A percentile compares a stretch with the other conserved stretches of the same genome.
Evolutionary conservation across 495 filamentous ascomycete species (phyloP).

Genomic region (Penicillium atrosanguineum): DNA sequence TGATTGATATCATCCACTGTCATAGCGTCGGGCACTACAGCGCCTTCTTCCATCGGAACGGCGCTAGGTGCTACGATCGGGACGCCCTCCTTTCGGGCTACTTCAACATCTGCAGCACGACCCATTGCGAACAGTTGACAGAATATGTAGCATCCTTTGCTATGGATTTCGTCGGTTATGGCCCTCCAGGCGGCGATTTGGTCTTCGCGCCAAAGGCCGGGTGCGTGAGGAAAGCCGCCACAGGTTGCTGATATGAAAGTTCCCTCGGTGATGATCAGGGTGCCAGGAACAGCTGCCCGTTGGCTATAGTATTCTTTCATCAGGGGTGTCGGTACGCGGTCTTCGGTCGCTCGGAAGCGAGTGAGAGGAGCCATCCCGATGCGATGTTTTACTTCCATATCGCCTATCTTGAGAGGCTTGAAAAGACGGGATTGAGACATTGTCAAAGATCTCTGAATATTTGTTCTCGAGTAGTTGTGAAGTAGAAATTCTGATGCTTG

Average conservation of each 20-base stretch:
- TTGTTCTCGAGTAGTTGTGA: neutral
- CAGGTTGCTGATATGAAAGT: slow-evolving; percentile 57
- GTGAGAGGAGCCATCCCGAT: slow-evolving; percentile 53
- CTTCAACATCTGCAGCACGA: slow-evolving; percentile 44
- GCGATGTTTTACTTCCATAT: slow-evolving; percentile 43
- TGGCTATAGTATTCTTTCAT: slow-evolving; percentile 53
- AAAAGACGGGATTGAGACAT: slow-evolving; percentile 39
- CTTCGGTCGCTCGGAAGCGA: slow-evolving; percentile 40
- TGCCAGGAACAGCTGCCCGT: slow-evolving; percentile 45
- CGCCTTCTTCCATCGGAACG: slow-evolving; percentile 39
- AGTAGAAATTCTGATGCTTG: neutral
- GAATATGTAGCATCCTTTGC: slow-evolving; percentile 57
- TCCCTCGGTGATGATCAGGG: slow-evolving; percentile 57
- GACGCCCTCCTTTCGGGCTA: slow-evolving; percentile 33
- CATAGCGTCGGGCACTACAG: slow-evolving; percentile 46
- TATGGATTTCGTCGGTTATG: slow-evolving; percentile 65
- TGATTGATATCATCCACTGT: slow-evolving; percentile 55
- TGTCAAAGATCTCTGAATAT: neutral
- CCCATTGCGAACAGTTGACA: slow-evolving; percentile 68
- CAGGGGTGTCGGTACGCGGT: slow-evolving; percentile 34
- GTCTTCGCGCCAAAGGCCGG: slow-evolving; percentile 58
- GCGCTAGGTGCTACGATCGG: slow-evolving; percentile 38
- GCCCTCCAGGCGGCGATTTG: slow-evolving; percentile 61
- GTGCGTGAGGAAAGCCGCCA: slow-evolving; percentile 50
- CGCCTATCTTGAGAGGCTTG: slow-evolving; percentile 47